Evolutionary conservation across 2,329 filamentous ascomycete species (phyloP).

Genomic region (Sclerotinia nivalis): DNA sequence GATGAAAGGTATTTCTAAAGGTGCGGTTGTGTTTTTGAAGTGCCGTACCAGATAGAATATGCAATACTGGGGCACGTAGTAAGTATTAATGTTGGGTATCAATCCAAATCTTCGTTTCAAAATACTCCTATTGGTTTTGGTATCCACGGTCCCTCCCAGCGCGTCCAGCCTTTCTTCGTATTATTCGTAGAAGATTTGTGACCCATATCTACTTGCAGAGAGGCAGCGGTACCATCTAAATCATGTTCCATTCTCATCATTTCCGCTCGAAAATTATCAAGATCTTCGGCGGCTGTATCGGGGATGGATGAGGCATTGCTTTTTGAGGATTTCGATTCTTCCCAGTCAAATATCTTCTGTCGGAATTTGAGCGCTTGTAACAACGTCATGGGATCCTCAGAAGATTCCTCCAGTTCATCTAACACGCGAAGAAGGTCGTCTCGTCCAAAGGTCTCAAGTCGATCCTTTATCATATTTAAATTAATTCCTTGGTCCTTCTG

Average conservation of each 20-base stretch:
- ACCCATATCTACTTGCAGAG: background rate
- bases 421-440: conserved; percentile 34
- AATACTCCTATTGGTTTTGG: conserved; percentile 32
- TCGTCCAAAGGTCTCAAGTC: conserved; percentile 27
- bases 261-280: conserved; percentile 32
- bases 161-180: conserved; percentile 20
- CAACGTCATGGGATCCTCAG: conserved; percentile 29
- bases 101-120: conserved; percentile 2
- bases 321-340: conserved; percentile 5
- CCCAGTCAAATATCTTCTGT: conserved; percentile 43
- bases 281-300: conserved; percentile 1
- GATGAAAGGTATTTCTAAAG: background rate
- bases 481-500: conserved; percentile 33
- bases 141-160: conserved; percentile 30
- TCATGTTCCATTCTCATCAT: conserved; percentile 31
- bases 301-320: background rate
- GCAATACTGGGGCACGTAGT: background rate
- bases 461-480: conserved; percentile 27
- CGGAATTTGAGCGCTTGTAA: conserved; percentile 45
- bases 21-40: background rate
- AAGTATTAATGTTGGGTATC: background rate
- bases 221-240: conserved; percentile 17
- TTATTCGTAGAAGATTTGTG: background rate
- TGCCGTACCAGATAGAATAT: background rate
- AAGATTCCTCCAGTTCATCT: conserved; percentile 30